Conservation (phyloP, 768 basidiomycete genomes). For the Lactarius akahatsu region DNA sequence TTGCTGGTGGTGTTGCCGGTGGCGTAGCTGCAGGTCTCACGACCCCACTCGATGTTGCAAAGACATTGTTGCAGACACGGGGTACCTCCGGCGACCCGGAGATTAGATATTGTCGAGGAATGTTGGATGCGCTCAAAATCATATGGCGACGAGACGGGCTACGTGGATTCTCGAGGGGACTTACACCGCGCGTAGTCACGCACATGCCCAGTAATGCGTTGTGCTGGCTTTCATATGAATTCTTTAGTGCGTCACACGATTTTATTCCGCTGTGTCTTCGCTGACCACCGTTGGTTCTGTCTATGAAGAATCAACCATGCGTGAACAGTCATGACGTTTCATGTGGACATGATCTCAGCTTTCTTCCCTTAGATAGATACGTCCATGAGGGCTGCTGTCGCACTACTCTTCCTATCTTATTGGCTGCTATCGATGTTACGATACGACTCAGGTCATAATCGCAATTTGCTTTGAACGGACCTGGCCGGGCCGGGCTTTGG, state of each 20-base stretch:
- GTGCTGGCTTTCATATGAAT: constrained; percentile 97
- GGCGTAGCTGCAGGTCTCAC: constrained; percentile 94
- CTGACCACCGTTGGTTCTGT: constrained; percentile 12
- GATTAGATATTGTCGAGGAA: constrained; percentile 80
- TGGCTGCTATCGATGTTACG: constrained; percentile 8
- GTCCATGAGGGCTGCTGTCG: constrained; percentile 2
- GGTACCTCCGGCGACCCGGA: constrained; percentile 84
- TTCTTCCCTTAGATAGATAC: constrained; percentile 11
- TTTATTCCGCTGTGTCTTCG: not conserved
- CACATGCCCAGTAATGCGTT: constrained; percentile 97
- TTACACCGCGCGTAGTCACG: constrained; percentile 89
- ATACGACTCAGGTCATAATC: not conserved
- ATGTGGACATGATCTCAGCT: not conserved
- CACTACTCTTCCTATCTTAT: constrained; percentile 16
- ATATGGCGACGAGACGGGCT: constrained; percentile 86
- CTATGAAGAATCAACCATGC: constrained; percentile 22
- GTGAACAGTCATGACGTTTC: constrained; percentile 19
- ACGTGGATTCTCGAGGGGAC: constrained; percentile 81
- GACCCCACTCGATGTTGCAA: constrained; percentile 95
- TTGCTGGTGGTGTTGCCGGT: constrained; percentile 89
- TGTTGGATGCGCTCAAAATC: constrained; percentile 84
- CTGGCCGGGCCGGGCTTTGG: not conserved
- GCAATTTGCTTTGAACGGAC: not conserved
- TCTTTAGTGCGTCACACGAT: constrained; percentile 77
- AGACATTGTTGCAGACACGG: constrained; percentile 94